phyloP scores from a whole-genome alignment of 495 filamentous ascomycete species.

The Lophiostoma macrostomum region DNA sequence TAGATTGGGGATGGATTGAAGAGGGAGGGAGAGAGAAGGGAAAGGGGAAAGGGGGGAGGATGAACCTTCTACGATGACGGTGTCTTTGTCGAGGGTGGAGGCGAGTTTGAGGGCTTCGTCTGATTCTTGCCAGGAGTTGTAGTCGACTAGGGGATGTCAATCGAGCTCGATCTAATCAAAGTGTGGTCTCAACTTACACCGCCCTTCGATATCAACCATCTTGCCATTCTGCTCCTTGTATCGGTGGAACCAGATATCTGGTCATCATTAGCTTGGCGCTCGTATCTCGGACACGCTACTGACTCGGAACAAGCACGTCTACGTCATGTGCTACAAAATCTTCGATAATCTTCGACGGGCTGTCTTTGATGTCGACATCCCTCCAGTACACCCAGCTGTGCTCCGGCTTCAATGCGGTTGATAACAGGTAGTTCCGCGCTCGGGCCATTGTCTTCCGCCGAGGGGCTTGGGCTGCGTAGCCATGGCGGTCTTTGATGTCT shows the following conservation, averaged over 20 bases:
- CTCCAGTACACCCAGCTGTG: conserved; percentile 99
- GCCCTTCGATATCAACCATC: conserved; percentile 86
- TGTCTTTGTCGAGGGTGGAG: conserved; percentile 67
- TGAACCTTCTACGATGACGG: conserved; percentile 80
- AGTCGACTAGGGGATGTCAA: conserved; percentile 66
- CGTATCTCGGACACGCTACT: conserved; percentile 35
- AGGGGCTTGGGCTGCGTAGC: conserved; percentile 82
- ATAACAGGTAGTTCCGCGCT: conserved; percentile 89
- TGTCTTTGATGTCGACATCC: conserved; percentile 93
- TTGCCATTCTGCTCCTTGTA: conserved; percentile 55
- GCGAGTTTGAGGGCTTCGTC: conserved; percentile 73
- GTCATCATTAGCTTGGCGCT: conserved; percentile 33
- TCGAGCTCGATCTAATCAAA: neutral
- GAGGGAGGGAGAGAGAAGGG: neutral
- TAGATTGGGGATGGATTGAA: neutral
- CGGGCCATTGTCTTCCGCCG: conserved; percentile 85
- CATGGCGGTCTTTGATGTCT: conserved; percentile 76
- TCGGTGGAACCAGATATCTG: conserved; percentile 98
- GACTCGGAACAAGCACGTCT: conserved; percentile 95
- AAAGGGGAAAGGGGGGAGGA: neutral
- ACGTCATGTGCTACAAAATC: conserved; percentile 92
- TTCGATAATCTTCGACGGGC: conserved; percentile 80
- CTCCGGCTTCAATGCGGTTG: conserved; percentile 79
- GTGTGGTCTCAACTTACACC: conserved; percentile 63
- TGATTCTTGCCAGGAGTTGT: conserved; percentile 98